Conservation (phyloP, 2,329 filamentous ascomycete species). For the Chaetomiaceae sp. region DNA sequence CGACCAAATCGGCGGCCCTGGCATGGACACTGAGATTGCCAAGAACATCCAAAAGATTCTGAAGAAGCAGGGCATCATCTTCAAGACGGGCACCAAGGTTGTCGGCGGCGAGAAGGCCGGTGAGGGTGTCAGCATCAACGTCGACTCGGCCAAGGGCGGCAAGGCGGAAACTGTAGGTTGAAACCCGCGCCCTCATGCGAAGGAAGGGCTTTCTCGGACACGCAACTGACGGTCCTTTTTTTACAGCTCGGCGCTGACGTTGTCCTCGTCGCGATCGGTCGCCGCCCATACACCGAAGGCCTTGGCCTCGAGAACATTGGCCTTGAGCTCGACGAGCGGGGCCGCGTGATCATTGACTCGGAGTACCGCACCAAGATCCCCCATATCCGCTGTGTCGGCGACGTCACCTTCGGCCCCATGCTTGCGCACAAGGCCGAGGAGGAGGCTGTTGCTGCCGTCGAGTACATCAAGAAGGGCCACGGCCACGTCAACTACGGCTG, state of each 20-base stretch:
- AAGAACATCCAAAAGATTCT: constrained; percentile 91
- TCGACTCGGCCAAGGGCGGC: constrained; percentile 93
- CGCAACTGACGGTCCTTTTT: constrained; percentile 16
- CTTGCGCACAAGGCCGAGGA: constrained; percentile 99
- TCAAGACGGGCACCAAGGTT: constrained; percentile 98
- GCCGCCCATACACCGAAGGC: constrained; percentile 87
- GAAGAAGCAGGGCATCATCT: constrained; percentile 94
- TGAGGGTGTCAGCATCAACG: constrained; percentile 72
- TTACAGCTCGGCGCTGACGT: constrained; percentile 83
- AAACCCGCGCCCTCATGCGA: background rate
- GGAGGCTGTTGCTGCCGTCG: constrained; percentile 88
- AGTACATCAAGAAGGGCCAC: constrained; percentile 97
- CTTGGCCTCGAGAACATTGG: constrained; percentile 93
- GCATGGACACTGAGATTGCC: constrained; percentile 92
- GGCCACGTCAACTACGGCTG: constrained; percentile 98
- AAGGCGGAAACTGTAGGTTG: constrained; percentile 79
- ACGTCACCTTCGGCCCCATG: constrained; percentile 97
- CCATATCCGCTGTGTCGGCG: constrained; percentile 94
- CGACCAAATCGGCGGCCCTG: constrained; percentile 91
- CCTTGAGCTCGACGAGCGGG: constrained; percentile 85
- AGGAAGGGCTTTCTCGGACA: background rate
- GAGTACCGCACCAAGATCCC: constrained; percentile 98
- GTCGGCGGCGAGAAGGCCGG: constrained; percentile 74
- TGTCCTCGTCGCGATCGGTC: constrained; percentile 93
- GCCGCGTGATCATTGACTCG: constrained; percentile 93